phyloP scores from a whole-genome alignment of 2,329 filamentous ascomycete genomes.

The Penicillium sp. region DNA sequence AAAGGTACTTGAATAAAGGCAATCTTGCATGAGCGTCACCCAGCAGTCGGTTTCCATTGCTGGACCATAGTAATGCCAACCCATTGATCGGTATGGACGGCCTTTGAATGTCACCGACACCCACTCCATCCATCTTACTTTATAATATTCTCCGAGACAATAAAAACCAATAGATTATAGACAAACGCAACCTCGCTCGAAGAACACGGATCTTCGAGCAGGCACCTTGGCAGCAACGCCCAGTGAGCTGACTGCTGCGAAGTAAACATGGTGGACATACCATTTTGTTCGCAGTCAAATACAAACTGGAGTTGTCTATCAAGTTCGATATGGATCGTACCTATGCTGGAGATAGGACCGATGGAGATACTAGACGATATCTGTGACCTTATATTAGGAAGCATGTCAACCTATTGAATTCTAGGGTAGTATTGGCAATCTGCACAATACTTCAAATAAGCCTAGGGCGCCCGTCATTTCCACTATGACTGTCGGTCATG shows the following conservation, averaged over 20 bases:
- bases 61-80: background rate
- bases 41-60: background rate
- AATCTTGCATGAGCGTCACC: background rate
- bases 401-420: background rate
- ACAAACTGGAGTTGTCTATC: background rate
- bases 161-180: background rate
- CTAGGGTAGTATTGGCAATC: background rate
- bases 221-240: background rate
- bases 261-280: background rate
- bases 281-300: too few relatives aligned
- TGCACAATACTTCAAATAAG: background rate
- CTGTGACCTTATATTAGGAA: too few relatives aligned
- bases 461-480: background rate
- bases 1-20: background rate
- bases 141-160: background rate
- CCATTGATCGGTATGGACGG: background rate
- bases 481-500: background rate
- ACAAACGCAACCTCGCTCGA: background rate
- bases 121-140: background rate
- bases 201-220: background rate
- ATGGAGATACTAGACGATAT: background rate
- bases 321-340: background rate
- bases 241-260: background rate
- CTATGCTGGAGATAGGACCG: background rate
- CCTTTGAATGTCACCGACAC: background rate